Evolutionary conservation across 441 rosid species (phyloP).

Genomic region (Geranium incanum): DNA sequence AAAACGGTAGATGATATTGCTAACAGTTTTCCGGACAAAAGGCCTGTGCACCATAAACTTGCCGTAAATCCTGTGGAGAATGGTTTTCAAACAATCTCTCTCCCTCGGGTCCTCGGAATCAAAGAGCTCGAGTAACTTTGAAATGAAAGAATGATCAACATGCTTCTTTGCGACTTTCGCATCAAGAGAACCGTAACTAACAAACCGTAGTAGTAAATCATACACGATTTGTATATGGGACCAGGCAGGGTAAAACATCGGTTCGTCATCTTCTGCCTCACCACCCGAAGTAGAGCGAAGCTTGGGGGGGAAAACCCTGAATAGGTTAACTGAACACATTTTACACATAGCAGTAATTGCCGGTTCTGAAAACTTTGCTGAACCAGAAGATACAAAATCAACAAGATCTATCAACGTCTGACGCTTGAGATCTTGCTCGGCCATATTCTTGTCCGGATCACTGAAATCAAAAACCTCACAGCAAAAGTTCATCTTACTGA

Average conservation of each 20-base stretch:
- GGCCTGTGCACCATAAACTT: slow-evolving; percentile 70
- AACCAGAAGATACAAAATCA: slow-evolving; percentile 60
- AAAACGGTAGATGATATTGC: slow-evolving; percentile 59
- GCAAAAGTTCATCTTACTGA: slow-evolving; percentile 62
- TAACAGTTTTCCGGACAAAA: slow-evolving; percentile 54
- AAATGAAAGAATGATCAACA: slow-evolving; percentile 48
- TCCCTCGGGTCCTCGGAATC: slow-evolving; percentile 79
- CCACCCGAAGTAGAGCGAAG: slow-evolving; percentile 40
- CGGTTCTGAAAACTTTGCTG: slow-evolving; percentile 52
- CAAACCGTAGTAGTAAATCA: slow-evolving; percentile 51
- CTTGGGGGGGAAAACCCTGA: slow-evolving; percentile 64
- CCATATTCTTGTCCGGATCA: slow-evolving; percentile 39
- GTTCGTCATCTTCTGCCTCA: slow-evolving; percentile 53
- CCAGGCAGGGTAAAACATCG: slow-evolving; percentile 72
- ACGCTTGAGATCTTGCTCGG: slow-evolving; percentile 47
- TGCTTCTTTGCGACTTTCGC: slow-evolving; percentile 58
- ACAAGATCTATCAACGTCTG: slow-evolving; percentile 50
- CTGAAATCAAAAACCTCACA: slow-evolving; percentile 45
- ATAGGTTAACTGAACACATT: slow-evolving; percentile 53
- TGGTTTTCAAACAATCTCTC: slow-evolving; percentile 64
- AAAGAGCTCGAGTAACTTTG: slow-evolving; percentile 60
- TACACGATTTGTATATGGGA: slow-evolving; percentile 58
- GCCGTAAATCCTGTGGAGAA: slow-evolving; percentile 59
- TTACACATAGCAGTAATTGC: slow-evolving; percentile 53
- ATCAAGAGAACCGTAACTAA: slow-evolving; percentile 44